Evolutionary conservation across 1,284 basidiomycete genomes (phyloP), one percentile per base, ranked within the genome.

Genomic region (Coniferiporia weirii): DNA sequence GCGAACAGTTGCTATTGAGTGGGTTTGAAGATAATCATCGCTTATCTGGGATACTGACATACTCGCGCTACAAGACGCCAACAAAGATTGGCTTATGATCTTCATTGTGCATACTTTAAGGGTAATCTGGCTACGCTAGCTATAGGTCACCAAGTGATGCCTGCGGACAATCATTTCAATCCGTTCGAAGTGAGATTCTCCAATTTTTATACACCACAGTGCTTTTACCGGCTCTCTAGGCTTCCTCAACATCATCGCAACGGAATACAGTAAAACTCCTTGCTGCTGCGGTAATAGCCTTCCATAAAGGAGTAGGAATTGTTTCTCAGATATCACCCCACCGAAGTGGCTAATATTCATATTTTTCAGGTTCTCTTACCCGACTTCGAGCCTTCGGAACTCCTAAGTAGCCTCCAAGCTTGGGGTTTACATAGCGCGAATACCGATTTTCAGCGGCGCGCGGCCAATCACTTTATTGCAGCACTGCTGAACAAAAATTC

Each of bases 261-360:
- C 82, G 82, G 64, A 83, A 88, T 63, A 73, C 89, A 2, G 70
- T 91, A 4, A 67, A 77, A 0, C 72, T 95, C n/a, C 84, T 92
- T 64, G 75, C 89, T 2, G 80, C 87, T 13, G 80, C 80, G 0
- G 66, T 90, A 1, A 72, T 89, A 36, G 77, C 87, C 0, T 69
- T 92, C 8, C 79, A 79, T 61, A 81, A 80, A 64, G 85, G 91
- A 70, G 91, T 90, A 62, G 34, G 76, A 56, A 13, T n/a, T 17
- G 12, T 34, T 17, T 60, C 6, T 49, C 19, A 40, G 20, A 17
- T 20, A 8, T 4, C 48, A 12, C 35, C 35, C 36, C 32, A 38
- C 13, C 7, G 32, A 32, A 22, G 22, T 46, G 13, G 27, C 19
- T 12, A 20, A 15, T 32, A 20, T 35, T 22, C 13, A 55, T 52